Percentiles rank a stretch among this genome's conserved stretches.
Conservation (phyloP, 176 grass and related monocot genomes). For the Phoenix dactylifera region DNA sequence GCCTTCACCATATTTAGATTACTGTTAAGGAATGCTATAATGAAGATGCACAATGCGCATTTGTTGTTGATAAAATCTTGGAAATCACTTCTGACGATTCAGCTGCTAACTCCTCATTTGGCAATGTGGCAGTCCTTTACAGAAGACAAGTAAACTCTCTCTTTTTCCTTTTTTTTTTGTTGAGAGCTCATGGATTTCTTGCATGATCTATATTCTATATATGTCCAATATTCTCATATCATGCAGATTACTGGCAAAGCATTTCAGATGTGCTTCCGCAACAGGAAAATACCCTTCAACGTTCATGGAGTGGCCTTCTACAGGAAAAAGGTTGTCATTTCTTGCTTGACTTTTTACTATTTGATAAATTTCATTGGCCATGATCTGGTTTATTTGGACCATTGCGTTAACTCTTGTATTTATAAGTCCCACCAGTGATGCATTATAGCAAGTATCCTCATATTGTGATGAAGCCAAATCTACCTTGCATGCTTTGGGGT, state of each 20-base stretch:
- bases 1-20: constrained; percentile 44
- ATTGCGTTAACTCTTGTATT: too few species aligned
- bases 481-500: too few species aligned
- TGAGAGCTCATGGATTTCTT: too few species aligned
- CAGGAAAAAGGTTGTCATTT: constrained; percentile 71
- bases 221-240: constrained; percentile 14
- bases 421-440: background rate
- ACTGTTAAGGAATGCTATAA: constrained; percentile 81
- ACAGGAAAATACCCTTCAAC: constrained; percentile 98
- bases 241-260: constrained; percentile 83
- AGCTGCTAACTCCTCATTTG: constrained; percentile 37
- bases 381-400: background rate
- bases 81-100: constrained; percentile 52
- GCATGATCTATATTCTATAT: too few species aligned
- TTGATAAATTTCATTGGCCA: background rate
- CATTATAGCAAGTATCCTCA: background rate
- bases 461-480: too few species aligned
- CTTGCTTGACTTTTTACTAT: background rate
- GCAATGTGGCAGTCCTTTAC: constrained; percentile 77
- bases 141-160: constrained; percentile 60
- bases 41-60: constrained; percentile 91
- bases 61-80: constrained; percentile 94
- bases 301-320: constrained; percentile 92
- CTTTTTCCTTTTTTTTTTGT: background rate
- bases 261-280: constrained; percentile 79